Evolutionary conservation across 1,284 basidiomycete genomes (phyloP).

Genomic region (Puccinia polysora): DNA sequence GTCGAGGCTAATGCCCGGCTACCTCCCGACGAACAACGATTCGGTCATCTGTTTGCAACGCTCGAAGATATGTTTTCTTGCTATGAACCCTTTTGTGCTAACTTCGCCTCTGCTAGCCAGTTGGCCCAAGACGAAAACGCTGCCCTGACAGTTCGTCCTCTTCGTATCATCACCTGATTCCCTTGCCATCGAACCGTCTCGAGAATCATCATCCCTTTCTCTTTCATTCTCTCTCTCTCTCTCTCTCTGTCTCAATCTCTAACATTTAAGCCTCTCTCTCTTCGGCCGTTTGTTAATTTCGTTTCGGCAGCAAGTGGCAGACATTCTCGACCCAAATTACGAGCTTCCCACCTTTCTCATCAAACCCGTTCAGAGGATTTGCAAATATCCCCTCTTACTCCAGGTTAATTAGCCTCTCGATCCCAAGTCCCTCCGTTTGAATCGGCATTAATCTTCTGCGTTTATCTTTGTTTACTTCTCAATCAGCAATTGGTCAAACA

Average conservation of each 20-base stretch:
- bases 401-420: constrained; percentile 56
- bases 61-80: constrained; percentile 85
- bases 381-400: constrained; percentile 68
- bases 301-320: constrained; percentile 46
- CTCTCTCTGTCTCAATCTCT: constrained; percentile 52
- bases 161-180: constrained; percentile 51
- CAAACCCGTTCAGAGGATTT: constrained; percentile 71
- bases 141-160: constrained; percentile 67
- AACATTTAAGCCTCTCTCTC: constrained; percentile 24
- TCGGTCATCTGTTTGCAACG: constrained; percentile 58
- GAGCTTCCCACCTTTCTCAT: constrained; percentile 82
- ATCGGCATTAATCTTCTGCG: constrained; percentile 30
- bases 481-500: constrained; percentile 19
- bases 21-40: constrained; percentile 61
- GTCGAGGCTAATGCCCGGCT: constrained; percentile 79
- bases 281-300: not conserved
- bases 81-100: constrained; percentile 97
- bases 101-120: constrained; percentile 81
- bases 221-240: constrained; percentile 50
- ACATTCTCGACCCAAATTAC: constrained; percentile 55
- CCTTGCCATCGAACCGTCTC: too few relatives aligned
- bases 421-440: constrained; percentile 44
- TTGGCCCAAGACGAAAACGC: constrained; percentile 61
- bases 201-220: too few relatives aligned
- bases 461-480: constrained; percentile 25